Conservation (phyloP, 1,284 basidiomycete species). For the Anthracocystis walkeri region DNA sequence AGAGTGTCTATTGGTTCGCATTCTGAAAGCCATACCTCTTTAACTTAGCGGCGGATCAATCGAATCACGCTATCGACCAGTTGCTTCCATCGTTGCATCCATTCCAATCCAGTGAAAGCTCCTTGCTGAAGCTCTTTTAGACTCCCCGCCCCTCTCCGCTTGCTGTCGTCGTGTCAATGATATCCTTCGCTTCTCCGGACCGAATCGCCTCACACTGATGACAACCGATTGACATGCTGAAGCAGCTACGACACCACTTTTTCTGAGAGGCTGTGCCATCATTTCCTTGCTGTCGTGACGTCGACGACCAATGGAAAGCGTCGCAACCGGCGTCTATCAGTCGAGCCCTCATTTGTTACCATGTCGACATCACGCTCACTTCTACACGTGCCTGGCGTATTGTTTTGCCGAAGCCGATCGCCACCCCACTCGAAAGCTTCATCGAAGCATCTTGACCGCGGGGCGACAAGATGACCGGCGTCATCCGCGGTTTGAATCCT, state of each 20-base stretch:
- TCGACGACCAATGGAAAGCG: not conserved
- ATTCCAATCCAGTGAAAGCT: no score
- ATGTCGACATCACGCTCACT: not conserved
- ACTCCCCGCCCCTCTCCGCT: no score
- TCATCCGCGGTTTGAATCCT: not conserved
- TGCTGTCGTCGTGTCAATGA: no score
- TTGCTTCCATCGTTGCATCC: not conserved
- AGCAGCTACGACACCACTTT: no score
- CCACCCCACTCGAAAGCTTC: not conserved
- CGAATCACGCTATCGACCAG: not conserved
- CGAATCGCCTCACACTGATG: no score
- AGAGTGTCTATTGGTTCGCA: no score
- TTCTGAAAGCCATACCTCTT: not conserved
- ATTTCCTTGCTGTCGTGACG: no score
- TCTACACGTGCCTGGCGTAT: not conserved
- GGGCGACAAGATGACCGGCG: not conserved
- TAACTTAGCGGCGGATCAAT: no score
- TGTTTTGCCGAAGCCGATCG: not conserved
- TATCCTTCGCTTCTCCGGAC: no score
- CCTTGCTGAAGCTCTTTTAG: no score
- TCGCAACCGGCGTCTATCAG: not conserved
- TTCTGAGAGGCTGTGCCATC: not conserved
- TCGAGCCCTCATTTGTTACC: not conserved
- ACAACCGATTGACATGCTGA: no score
- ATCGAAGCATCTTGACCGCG: no score